A percentile compares a stretch with the other conserved stretches of the same genome.
Evolutionary conservation across 139 green algal genomes (phyloP).

Genomic region (Closterium sp.): DNA sequence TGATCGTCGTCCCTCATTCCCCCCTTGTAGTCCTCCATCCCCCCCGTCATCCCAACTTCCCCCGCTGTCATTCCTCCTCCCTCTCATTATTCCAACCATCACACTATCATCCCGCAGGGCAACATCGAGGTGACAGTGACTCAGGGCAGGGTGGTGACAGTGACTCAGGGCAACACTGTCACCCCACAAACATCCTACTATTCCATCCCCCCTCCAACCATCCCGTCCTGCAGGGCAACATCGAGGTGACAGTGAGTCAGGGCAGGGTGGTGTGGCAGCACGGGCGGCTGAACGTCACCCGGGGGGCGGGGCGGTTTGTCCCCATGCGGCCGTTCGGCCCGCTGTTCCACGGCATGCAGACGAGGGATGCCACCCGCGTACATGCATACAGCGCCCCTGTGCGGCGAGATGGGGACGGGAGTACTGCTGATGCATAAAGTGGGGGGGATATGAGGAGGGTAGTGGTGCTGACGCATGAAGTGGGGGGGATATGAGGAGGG

Average conservation of each 20-base stretch:
- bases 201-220: too few relatives aligned
- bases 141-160: constrained; percentile 57
- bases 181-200: too few relatives aligned
- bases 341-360: constrained; percentile 62
- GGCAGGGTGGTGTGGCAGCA: constrained; percentile 83
- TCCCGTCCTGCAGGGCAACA: constrained; percentile 59
- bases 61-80: background rate
- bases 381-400: constrained; percentile 1
- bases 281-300: constrained; percentile 63
- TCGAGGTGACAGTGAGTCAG: constrained; percentile 82
- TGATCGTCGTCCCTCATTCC: too few relatives aligned
- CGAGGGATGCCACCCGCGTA: background rate
- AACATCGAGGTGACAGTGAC: too few relatives aligned
- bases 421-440: too few relatives aligned
- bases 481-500: too few relatives aligned
- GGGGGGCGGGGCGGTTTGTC: constrained; percentile 74
- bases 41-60: background rate
- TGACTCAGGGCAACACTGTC: constrained; percentile 84
- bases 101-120: too few relatives aligned
- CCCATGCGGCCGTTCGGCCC: constrained; percentile 57
- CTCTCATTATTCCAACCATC: too few relatives aligned
- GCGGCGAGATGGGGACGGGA: too few relatives aligned
- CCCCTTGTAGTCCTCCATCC: too few relatives aligned
- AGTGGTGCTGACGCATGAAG: too few relatives aligned
- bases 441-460: too few relatives aligned